phyloP scores from a whole-genome alignment of 2,329 filamentous ascomycete genomes.

The Epichloe elymi region DNA sequence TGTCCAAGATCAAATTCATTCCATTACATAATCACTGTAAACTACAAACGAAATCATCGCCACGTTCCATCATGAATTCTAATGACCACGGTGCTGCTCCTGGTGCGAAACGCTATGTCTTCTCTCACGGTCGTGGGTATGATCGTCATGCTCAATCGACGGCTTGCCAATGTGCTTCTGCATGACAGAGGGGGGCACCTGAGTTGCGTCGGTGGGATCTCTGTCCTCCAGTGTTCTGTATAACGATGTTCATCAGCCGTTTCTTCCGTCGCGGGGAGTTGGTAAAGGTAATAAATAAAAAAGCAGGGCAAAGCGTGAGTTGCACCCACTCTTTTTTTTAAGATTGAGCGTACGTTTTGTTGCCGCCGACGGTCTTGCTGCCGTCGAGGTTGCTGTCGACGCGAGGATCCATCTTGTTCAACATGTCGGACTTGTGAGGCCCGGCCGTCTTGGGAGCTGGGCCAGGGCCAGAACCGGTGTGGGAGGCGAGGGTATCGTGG shows the following conservation, averaged over 20 bases:
- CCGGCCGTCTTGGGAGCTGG: slow-evolving; percentile 23
- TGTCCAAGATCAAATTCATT: slow-evolving; percentile 1
- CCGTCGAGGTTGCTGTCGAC: slow-evolving; percentile 44
- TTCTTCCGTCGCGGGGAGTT: background rate
- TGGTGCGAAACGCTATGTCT: slow-evolving; percentile 36
- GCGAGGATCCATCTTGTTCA: slow-evolving; percentile 43
- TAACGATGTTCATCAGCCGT: background rate
- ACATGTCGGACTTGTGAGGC: slow-evolving; percentile 35
- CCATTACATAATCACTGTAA: background rate
- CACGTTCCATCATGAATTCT: slow-evolving; percentile 7
- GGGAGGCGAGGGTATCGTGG: background rate
- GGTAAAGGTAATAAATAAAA: too few relatives aligned
- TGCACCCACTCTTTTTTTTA: slow-evolving; percentile 17
- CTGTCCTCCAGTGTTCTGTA: slow-evolving; percentile 10
- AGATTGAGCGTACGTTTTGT: slow-evolving; percentile 32
- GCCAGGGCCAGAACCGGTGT: slow-evolving; percentile 12
- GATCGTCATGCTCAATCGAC: slow-evolving; percentile 30
- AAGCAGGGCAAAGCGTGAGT: background rate
- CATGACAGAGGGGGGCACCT: slow-evolving; percentile 45
- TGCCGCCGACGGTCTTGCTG: slow-evolving; percentile 38
- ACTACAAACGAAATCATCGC: background rate
- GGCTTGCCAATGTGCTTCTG: slow-evolving; percentile 33
- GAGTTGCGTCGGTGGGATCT: slow-evolving; percentile 42
- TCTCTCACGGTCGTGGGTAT: slow-evolving; percentile 27
- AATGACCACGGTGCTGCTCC: slow-evolving; percentile 35